Evolutionary conservation across 371 early-diverging fungal genomes (phyloP).

Genomic region (Thermomucor indicae-seudaticae): DNA sequence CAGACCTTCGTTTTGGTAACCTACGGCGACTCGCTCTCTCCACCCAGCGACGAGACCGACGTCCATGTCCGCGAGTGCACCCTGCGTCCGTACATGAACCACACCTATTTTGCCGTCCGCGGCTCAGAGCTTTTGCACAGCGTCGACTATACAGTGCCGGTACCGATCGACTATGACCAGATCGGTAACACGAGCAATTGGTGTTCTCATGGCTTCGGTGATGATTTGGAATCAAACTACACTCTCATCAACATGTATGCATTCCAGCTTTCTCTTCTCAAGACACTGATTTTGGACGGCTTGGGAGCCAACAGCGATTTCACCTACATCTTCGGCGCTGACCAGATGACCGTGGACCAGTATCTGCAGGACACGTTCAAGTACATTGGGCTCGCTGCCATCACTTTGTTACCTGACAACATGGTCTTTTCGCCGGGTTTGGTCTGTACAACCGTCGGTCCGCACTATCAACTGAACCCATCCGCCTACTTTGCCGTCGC

Average conservation of each 20-base stretch:
- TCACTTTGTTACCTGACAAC: neutral
- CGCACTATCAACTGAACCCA: conserved; percentile 1
- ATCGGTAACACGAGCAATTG: conserved; percentile 2
- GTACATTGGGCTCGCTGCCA: neutral
- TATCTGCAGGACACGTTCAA: neutral
- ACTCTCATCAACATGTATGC: conserved; percentile 7
- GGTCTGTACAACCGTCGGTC: neutral
- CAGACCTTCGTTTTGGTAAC: conserved; percentile 5
- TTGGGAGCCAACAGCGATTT: neutral
- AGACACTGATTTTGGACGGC: neutral
- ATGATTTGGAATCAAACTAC: neutral
- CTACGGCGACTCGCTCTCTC: neutral
- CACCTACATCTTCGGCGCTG: neutral
- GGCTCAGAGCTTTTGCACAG: neutral
- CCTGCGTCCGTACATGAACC: conserved; percentile 4
- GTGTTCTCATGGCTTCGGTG: neutral
- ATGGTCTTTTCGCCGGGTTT: neutral
- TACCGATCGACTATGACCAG: conserved; percentile 3
- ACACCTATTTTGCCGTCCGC: neutral
- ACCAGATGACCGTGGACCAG: neutral
- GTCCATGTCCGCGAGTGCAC: conserved; percentile 6
- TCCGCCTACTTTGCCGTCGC: neutral
- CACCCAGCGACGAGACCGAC: neutral
- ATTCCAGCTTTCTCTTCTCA: conserved; percentile 3
- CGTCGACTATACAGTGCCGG: neutral